These are phyloP conservation scores for Colletotrichum paranaense DNA, from an alignment of 2,329 filamentous ascomycete species.

Conservation along the genomic window DNA sequence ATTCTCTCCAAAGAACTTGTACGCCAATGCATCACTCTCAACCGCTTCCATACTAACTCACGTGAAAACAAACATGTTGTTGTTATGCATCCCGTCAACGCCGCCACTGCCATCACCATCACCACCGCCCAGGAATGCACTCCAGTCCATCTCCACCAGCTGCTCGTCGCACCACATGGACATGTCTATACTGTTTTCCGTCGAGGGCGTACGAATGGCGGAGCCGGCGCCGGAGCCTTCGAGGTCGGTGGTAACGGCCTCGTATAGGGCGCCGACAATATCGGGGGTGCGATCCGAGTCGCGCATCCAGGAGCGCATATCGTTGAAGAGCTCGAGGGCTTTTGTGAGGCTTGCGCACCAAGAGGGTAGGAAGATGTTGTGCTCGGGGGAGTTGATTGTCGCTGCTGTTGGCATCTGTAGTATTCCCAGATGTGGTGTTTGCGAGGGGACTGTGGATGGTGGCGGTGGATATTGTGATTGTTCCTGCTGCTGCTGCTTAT, in stretches of 20 bases:
- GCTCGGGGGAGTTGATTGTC: neutral
- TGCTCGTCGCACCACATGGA: conserved; percentile 44
- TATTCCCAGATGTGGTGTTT: neutral
- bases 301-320: conserved; percentile 45
- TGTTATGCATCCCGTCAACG: neutral
- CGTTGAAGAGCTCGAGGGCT: conserved; percentile 40
- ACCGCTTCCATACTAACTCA: neutral
- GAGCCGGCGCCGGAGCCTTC: conserved; percentile 33
- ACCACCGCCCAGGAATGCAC: conserved; percentile 36
- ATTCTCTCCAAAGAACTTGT: neutral
- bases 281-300: conserved; percentile 41
- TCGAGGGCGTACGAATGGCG: conserved; percentile 39
- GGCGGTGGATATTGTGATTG: neutral
- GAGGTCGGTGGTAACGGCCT: conserved; percentile 39
- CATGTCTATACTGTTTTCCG: conserved; percentile 40
- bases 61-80: neutral
- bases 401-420: neutral
- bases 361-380: neutral
- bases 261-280: conserved; percentile 42
- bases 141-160: conserved; percentile 42
- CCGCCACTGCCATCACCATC: neutral
- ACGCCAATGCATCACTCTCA: neutral
- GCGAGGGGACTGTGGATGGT: neutral
- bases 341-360: conserved; percentile 41
- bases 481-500: neutral